Percentiles rank a stretch among this genome's conserved stretches.
These are phyloP conservation scores for Biscutella laevigata DNA, from an alignment of 441 rosid genomes.

Conservation along the genomic window DNA sequence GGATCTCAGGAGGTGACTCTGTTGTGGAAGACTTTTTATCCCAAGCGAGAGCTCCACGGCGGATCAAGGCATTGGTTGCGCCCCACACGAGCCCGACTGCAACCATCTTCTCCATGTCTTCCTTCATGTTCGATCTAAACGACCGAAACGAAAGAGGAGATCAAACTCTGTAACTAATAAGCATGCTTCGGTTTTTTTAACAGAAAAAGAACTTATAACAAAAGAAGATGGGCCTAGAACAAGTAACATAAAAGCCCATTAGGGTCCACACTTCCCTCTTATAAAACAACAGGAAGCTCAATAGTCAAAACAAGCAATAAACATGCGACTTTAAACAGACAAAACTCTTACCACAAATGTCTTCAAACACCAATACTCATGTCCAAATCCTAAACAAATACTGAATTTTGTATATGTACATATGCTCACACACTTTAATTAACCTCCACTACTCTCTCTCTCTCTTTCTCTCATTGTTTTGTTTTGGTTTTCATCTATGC, in stretches of 20 bases:
- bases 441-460: conserved; percentile 6
- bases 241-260: too few relatives aligned
- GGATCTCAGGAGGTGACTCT: conserved; percentile 21
- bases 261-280: too few relatives aligned
- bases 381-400: conserved; percentile 20
- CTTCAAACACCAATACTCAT: conserved; percentile 21
- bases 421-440: conserved; percentile 14
- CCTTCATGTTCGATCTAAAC: conserved; percentile 35
- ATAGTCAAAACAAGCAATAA: conserved; percentile 17
- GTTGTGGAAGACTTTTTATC: conserved; percentile 30
- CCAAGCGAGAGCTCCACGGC: conserved; percentile 82
- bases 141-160: too few relatives aligned
- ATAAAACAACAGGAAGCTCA: conserved; percentile 18
- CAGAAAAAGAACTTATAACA: too few relatives aligned
- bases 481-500: background rate
- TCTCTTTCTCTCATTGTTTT: background rate
- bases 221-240: too few relatives aligned
- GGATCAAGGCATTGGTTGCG: conserved; percentile 80
- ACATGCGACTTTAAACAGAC: conserved; percentile 11
- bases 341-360: conserved; percentile 14
- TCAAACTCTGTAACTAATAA: too few relatives aligned
- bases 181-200: too few relatives aligned
- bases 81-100: conserved; percentile 85
- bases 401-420: conserved; percentile 23
- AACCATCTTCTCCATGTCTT: conserved; percentile 72